phyloP scores from a whole-genome alignment of 768 basidiomycete species.

The Dendrothele bispora region DNA sequence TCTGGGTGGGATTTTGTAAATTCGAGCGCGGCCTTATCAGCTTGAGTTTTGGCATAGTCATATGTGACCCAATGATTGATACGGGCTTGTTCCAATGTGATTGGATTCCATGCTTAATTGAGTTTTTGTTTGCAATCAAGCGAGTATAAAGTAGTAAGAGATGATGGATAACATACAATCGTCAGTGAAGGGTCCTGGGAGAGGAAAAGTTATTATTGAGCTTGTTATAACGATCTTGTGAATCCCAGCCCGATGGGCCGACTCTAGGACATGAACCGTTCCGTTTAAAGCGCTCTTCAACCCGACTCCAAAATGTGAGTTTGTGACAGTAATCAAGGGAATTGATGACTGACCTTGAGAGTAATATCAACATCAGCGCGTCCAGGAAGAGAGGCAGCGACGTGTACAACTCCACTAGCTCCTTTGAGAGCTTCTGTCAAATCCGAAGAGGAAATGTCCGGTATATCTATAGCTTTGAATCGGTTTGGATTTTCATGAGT shows the following conservation, averaged over 20 bases:
- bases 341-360: too few species aligned
- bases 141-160: too few species aligned
- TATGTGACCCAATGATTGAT: conserved; percentile 8
- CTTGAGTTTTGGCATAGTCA: too few species aligned
- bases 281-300: conserved; percentile 12
- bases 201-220: conserved; percentile 4
- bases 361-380: too few species aligned
- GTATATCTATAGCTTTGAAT: too few species aligned
- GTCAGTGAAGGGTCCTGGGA: neutral
- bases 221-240: conserved; percentile 6
- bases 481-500: too few species aligned
- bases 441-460: too few species aligned
- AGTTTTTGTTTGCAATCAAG: neutral
- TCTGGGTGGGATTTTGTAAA: conserved; percentile 15
- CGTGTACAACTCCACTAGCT: too few species aligned
- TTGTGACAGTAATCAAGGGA: too few species aligned
- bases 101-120: conserved; percentile 14
- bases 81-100: conserved; percentile 11
- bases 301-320: too few species aligned
- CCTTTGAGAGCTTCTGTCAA: too few species aligned
- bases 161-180: conserved; percentile 6
- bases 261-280: conserved; percentile 6
- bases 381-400: too few species aligned
- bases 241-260: conserved; percentile 3
- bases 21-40: conserved; percentile 10